A percentile compares a stretch with the other conserved stretches of the same genome.
Conservation (phyloP, 2,329 filamentous ascomycete genomes). For the Clonostachys byssicola region DNA sequence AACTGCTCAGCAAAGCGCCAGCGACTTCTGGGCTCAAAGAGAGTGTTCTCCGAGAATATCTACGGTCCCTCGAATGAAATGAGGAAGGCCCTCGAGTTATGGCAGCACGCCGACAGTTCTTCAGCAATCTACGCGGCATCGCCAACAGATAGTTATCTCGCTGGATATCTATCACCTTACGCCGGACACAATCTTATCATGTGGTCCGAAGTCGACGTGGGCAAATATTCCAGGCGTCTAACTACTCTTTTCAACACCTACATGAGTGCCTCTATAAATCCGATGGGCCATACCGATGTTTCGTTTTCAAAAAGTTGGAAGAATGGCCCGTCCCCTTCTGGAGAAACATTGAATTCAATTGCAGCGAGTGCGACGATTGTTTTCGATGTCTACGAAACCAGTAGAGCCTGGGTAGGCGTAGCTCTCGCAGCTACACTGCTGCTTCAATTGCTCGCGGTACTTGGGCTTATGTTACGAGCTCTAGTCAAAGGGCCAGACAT, state of each 20-base stretch:
- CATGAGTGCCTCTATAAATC: neutral
- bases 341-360: too few relatives aligned
- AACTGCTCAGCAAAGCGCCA: too few relatives aligned
- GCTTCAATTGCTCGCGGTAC: neutral
- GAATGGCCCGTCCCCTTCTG: too few relatives aligned
- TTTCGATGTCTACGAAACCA: neutral
- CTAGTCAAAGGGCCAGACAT: neutral
- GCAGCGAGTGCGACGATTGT: too few relatives aligned
- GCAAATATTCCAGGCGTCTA: neutral
- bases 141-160: neutral
- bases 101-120: neutral
- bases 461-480: neutral
- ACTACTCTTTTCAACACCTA: neutral
- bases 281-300: neutral
- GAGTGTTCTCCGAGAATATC: neutral
- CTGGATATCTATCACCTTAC: neutral
- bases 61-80: too few relatives aligned
- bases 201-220: neutral
- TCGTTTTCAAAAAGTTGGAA: neutral
- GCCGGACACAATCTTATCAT: neutral
- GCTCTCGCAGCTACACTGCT: neutral
- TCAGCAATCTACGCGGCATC: neutral
- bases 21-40: too few relatives aligned
- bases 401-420: neutral
- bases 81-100: too few relatives aligned